Conservation (phyloP, 371 early-diverging fungal species). For the Sporodiniella umbellata region DNA sequence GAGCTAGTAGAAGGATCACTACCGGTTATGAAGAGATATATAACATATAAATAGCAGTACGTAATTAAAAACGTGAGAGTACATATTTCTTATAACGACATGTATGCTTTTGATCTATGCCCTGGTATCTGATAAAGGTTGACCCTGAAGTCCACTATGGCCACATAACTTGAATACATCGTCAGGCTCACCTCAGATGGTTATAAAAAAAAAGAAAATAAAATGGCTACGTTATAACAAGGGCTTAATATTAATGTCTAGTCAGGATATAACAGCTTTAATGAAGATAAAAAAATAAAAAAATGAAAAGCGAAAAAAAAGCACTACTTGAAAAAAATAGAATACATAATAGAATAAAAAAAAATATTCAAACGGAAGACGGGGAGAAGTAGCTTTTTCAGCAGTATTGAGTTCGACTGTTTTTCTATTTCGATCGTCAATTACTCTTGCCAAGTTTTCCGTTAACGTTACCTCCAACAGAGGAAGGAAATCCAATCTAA, state of each 20-base stretch:
- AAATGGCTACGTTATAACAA: background rate
- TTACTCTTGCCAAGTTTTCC: slow-evolving; percentile 1
- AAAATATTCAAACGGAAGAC: slow-evolving; percentile 5
- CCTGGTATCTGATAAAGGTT: background rate
- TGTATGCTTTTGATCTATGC: background rate
- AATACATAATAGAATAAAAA: slow-evolving; percentile 18
- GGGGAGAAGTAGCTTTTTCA: slow-evolving; percentile 2
- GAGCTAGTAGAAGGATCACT: background rate
- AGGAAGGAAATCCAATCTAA: slow-evolving; percentile 8
- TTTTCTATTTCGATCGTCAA: slow-evolving; percentile 10
- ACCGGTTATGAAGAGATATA: background rate
- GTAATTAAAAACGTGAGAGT: background rate
- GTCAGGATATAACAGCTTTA: background rate
- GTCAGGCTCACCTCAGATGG: background rate
- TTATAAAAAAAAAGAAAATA: slow-evolving; percentile 52
- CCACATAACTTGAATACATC: background rate
- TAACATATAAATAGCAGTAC: background rate
- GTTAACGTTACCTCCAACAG: slow-evolving; percentile 9
- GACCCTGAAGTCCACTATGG: background rate
- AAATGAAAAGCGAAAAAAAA: background rate
- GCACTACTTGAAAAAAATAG: background rate
- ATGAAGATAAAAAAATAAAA: background rate
- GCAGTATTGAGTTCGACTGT: slow-evolving; percentile 1
- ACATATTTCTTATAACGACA: background rate
- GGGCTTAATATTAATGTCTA: background rate